Base-by-base conservation (phyloP, 2,329 filamentous ascomycete species). In the Calonectria hongkongensis region DNA sequence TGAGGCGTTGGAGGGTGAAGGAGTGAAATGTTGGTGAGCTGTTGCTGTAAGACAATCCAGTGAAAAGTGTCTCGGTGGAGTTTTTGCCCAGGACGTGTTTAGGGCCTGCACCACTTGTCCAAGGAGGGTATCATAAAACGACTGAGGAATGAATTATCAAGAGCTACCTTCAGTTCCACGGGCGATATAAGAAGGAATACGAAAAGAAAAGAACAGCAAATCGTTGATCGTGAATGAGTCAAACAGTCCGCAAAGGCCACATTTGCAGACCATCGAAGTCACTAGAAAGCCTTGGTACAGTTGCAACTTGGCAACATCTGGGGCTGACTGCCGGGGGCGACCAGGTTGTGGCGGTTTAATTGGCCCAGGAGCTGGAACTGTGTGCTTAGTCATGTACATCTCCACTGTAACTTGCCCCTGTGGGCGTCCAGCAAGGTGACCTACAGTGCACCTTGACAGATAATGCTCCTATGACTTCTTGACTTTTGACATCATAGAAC, bases 301-400 rank as follows among this genome's bases (percentile, higher is more conserved):
- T 67, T 75, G 74, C 78, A 80, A 80, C 73, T 80, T 80, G 78
- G 76, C 77, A 80, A 74, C 78, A 73, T 76, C 60, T 41, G 56
- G 71, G 58, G 73, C 73, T 36, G 65, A 63, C 73, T 75, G 1
- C 21, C 21, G 43, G 64, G 66, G 36, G 54, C 13, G 21, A 60
- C 33, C 10, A n/a, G 36, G 60, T 50, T 79, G 74, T 76, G 76
- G 75, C 77, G 71, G 18, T 41, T 66, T 75, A 33, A 80, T 80
- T 80, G 78, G 78, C 25, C 13, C 16, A 41, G 12, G 51, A 10
- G 15, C 1, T 0, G 3, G 2, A 18, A 7, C 4, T 0, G 12
- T 1, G 15, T 4, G 73, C 66, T 79, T 77, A 79, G 77, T 79
- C 74, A 80, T 45, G 13, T 25, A 28, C 25, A 58, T 36, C 36